These are phyloP conservation scores for Apiospora koreana DNA, from an alignment of 2,329 filamentous ascomycete species.

Conservation along the genomic window DNA sequence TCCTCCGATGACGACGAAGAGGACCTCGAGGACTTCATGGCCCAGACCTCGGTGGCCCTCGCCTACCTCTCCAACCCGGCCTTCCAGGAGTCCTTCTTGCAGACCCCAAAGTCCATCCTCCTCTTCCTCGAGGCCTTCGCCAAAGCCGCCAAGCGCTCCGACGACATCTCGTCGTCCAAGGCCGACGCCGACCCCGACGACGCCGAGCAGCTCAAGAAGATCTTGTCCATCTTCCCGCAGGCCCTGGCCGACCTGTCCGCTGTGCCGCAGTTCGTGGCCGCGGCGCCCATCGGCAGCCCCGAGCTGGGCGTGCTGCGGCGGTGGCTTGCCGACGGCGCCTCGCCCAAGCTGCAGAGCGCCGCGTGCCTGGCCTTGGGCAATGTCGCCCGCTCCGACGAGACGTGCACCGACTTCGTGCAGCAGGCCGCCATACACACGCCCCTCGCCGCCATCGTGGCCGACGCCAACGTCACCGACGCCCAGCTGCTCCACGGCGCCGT, in stretches of 20 bases:
- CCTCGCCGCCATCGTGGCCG: slow-evolving; percentile 46
- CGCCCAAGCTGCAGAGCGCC: slow-evolving; percentile 52
- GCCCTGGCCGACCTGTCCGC: slow-evolving; percentile 53
- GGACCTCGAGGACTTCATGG: slow-evolving; percentile 57
- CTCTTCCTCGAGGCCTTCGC: slow-evolving; percentile 51
- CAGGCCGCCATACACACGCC: slow-evolving; percentile 43
- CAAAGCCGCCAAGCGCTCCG: slow-evolving; percentile 35
- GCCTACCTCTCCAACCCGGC: slow-evolving; percentile 56
- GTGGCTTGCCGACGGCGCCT: slow-evolving; percentile 45
- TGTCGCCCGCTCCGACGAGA: slow-evolving; percentile 58
- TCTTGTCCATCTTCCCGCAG: slow-evolving; percentile 52
- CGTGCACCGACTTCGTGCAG: slow-evolving; percentile 52
- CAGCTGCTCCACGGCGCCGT: slow-evolving; percentile 59
- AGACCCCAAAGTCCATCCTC: slow-evolving; percentile 36
- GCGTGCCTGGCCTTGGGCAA: slow-evolving; percentile 65
- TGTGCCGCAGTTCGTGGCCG: slow-evolving; percentile 45
- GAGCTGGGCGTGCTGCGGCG: slow-evolving; percentile 43
- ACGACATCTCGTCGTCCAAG: slow-evolving; percentile 39
- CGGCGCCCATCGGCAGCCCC: slow-evolving; percentile 43
- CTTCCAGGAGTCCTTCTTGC: slow-evolving; percentile 52
- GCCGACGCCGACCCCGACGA: slow-evolving; percentile 45
- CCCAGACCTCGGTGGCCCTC: slow-evolving; percentile 52
- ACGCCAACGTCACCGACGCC: slow-evolving; percentile 38
- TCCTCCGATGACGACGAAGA: slow-evolving; percentile 31
- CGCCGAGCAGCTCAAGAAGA: slow-evolving; percentile 45